Evolutionary conservation across 441 rosid genomes (phyloP).

Genomic region (Melastoma candidum): DNA sequence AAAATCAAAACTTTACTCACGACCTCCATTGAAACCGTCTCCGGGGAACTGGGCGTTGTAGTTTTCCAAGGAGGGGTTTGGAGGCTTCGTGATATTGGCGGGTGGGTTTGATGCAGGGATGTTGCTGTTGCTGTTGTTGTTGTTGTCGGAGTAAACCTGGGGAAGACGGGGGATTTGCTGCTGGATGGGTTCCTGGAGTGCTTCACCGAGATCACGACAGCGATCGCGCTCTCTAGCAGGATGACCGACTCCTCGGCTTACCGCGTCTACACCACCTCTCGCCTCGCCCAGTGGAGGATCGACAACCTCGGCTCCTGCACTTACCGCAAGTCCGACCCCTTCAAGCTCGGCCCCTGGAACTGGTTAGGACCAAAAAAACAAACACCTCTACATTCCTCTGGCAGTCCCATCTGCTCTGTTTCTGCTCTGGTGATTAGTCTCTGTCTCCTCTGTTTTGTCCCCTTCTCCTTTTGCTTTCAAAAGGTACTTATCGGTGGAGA

Average conservation of each 20-base stretch:
- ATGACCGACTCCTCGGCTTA: constrained; percentile 77
- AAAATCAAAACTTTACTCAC: no score
- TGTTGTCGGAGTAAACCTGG: constrained; percentile 53
- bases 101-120: no score
- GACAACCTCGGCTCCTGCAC: constrained; percentile 79
- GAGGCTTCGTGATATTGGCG: background rate
- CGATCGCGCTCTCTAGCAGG: constrained; percentile 56
- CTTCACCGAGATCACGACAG: constrained; percentile 79
- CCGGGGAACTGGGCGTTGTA: background rate
- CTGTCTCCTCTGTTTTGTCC: no score
- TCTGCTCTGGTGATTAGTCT: no score
- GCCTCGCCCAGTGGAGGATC: constrained; percentile 97
- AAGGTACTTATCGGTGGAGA: constrained; percentile 88
- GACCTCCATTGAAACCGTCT: no score
- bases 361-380: constrained; percentile 25
- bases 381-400: no score
- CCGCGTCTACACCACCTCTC: constrained; percentile 72
- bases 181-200: constrained; percentile 77
- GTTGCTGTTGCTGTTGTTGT: no score
- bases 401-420: no score
- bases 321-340: constrained; percentile 93
- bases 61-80: constrained; percentile 17
- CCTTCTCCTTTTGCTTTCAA: background rate
- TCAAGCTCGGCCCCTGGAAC: constrained; percentile 92
- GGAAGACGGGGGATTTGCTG: constrained; percentile 71